These are phyloP conservation scores for Dimocarpus longan DNA, from an alignment of 345 rosid genomes.

Conservation along the genomic window DNA sequence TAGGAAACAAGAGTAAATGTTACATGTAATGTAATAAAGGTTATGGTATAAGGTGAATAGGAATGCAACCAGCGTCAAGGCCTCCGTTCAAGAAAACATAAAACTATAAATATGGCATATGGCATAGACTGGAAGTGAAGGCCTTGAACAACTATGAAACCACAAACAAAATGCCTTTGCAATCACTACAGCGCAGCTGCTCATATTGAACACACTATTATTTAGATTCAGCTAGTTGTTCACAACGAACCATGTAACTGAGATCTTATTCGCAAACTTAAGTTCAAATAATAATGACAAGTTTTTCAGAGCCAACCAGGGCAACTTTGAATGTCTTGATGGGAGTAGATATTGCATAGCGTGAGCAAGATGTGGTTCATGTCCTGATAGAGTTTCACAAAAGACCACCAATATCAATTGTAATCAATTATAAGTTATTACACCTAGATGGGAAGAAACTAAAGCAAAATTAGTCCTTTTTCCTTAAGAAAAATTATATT, in stretches of 20 bases:
- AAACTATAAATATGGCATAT: background rate
- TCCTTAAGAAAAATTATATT: background rate
- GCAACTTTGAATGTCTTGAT: background rate
- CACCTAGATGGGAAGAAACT: background rate
- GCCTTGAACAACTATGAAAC: background rate
- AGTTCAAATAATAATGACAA: background rate
- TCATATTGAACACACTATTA: constrained; percentile 1
- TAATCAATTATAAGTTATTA: background rate
- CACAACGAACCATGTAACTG: background rate
- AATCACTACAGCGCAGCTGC: background rate
- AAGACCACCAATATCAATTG: background rate
- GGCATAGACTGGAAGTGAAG: background rate
- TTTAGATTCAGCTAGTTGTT: background rate
- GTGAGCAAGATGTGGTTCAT: background rate
- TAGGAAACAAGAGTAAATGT: background rate
- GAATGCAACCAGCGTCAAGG: background rate
- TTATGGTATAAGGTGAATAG: background rate
- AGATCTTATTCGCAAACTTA: background rate
- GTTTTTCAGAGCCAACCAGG: background rate
- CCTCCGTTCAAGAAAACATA: background rate
- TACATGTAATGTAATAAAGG: background rate
- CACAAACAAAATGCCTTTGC: background rate
- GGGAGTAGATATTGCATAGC: background rate
- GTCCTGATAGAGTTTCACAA: background rate
- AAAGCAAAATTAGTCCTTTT: background rate